Evolutionary conservation across 2,329 filamentous ascomycete species (phyloP), one percentile per base, ranked within the genome.

Genomic region (Graphilbum sp.): DNA sequence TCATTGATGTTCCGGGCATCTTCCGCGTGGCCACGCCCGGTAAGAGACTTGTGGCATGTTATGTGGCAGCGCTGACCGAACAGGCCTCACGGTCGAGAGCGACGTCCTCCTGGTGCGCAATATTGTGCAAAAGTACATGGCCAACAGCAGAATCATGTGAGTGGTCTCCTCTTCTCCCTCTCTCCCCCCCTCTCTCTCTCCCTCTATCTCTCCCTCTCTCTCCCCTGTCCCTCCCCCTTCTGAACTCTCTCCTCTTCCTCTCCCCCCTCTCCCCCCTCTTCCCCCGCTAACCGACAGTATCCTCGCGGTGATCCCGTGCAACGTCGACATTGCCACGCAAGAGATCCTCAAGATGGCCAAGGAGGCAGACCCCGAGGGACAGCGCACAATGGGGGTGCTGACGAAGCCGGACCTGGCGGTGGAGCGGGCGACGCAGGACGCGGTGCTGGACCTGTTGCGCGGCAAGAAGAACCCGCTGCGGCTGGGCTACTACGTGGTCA

Each of bases 391-490:
- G 8, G 62, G 61, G 0, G 60, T 69, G 0, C 55, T 78, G 0
- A 79, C 73, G 0, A 79, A 78, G 45, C 66, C 71, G 0, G 75
- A 80, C 40, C 53, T 76, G 0, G 62, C 66, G 0, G 50, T 49
- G 0, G 66, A 70, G 35, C 40, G 49, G 0, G 53, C 54, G 0
- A 60, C 52, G 1, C 53, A 62, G 20, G 47, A 53, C 0, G 55
- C 55, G 1, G 52, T 63, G 2, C 50, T 62, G 3, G 55, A 67
- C 4, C 56, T 66, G 0, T 54, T 68, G 0, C 34, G 37, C 0
- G 63, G 63, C 0, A 61, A 58, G 13, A 53, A 57, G 3, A 53
- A 55, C 1, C 49, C 59, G 1, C 50, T 69, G 0, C 55, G 55
- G 1, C 54, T 71, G 0, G 66, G 66, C 0, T 70, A 67, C 37